Base-by-base conservation (phyloP, 2,329 filamentous ascomycete genomes). In the Chrysosporium keratinophilum region DNA sequence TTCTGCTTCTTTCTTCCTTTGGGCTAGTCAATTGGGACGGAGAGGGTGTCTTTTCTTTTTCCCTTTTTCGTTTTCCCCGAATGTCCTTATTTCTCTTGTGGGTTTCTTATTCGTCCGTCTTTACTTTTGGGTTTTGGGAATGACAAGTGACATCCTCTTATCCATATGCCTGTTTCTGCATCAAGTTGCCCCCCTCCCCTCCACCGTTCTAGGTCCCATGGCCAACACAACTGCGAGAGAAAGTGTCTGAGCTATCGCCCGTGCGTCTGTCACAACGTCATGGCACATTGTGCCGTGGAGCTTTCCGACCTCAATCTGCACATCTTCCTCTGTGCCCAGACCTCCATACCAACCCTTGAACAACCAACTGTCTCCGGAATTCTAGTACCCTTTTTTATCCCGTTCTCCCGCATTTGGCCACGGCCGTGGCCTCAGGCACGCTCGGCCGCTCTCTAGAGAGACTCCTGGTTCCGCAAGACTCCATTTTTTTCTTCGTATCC, bases 1-100 rank as follows among this genome's bases (percentile, higher is more conserved):
- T 46, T 52, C 40, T 40, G 34, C 23, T 19, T 19, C 14, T 42
- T 52, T n/a, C 37, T 52, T n/a, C 37, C 17, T 45, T 46, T 31
- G 11, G 42, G 9, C 33, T 42, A 43, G 42, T 42, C 39, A 42
- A 50, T 33, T 35, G 41, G 31, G 47, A 50, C 15, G 9, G 39
- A 20, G 47, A 20, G 31, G 47, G 31, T 31, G 5, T 42, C 12
- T 41, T 50, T 41, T 41, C 47, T 41, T 50, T 43, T 35, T 50
- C 15, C 31, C n/a, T 19, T 31, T 20, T 47, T 31, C 14, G 3
- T 40, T 34, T 20, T 41, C 19, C 11, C 33, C 20, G 5, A 14
- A 49, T n/a, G 6, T 10, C 17, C 19, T 39, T 23, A 15, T 50
- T 43, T 23, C 11, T 50, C 34, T 42, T 43, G 28, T 43, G 20